These are phyloP conservation scores for Rhodotorula babjevae DNA, from an alignment of 768 basidiomycete species.

Conservation along the genomic window DNA sequence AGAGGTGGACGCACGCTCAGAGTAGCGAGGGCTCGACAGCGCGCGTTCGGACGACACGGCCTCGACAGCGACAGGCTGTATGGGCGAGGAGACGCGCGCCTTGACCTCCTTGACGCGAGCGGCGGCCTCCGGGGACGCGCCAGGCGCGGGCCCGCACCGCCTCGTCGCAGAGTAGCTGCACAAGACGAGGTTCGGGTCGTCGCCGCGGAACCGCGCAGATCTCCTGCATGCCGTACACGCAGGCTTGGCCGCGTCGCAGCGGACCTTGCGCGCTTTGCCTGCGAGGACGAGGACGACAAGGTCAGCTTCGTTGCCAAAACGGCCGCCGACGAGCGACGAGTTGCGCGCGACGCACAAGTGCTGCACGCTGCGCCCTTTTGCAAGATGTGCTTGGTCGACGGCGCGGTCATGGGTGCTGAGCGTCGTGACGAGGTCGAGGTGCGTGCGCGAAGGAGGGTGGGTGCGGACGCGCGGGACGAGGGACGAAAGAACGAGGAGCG, in stretches of 20 bases:
- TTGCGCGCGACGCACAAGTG: neutral
- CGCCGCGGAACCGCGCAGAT: slow-evolving; percentile 10
- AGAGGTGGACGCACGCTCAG: neutral
- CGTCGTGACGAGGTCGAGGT: neutral
- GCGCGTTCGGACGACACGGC: neutral
- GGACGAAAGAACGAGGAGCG: neutral
- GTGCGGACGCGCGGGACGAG: neutral
- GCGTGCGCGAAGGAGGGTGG: neutral
- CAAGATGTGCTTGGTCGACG: slow-evolving; percentile 4
- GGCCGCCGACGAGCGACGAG: neutral
- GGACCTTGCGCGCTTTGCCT: slow-evolving; percentile 24
- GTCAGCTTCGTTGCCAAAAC: neutral
- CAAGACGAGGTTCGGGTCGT: slow-evolving; percentile 4
- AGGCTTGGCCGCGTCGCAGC: slow-evolving; percentile 18
- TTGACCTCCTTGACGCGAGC: neutral
- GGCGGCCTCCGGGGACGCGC: neutral
- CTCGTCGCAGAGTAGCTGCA: slow-evolving; percentile 10
- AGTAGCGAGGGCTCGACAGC: neutral
- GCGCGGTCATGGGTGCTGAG: neutral
- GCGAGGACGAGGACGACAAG: neutral
- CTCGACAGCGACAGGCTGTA: neutral
- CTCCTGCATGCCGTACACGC: slow-evolving; percentile 10
- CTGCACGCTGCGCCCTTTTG: slow-evolving; percentile 10
- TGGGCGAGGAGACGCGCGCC: neutral
- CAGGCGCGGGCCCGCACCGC: neutral